phyloP scores from a whole-genome alignment of 2,329 filamentous ascomycete genomes.

The Zasmidium angulare region DNA sequence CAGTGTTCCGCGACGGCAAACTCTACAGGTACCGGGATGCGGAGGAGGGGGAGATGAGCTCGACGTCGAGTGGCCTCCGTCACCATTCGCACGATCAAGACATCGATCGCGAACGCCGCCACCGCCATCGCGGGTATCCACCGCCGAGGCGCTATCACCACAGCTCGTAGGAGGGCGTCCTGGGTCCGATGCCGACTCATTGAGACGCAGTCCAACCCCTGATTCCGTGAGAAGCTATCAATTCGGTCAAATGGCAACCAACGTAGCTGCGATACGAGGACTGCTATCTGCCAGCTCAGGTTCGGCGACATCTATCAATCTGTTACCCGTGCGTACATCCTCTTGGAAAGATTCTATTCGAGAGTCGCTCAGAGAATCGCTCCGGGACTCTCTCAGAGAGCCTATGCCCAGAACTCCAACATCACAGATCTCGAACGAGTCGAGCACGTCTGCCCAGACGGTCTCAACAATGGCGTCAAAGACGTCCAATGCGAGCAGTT shows the following conservation, averaged over 20 bases:
- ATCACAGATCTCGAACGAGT: not conserved
- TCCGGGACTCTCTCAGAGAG: too few relatives aligned
- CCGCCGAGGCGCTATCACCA: constrained; percentile 33
- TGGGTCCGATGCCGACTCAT: constrained; percentile 34
- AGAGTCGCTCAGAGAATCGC: not conserved
- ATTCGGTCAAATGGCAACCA: constrained; percentile 11
- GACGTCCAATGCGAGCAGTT: constrained; percentile 29
- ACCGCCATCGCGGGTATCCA: constrained; percentile 30
- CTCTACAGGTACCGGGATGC: constrained; percentile 24
- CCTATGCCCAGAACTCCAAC: not conserved
- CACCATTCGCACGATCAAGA: constrained; percentile 26
- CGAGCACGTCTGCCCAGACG: not conserved
- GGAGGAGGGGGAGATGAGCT: constrained; percentile 24
- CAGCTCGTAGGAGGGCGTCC: constrained; percentile 35
- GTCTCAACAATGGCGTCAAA: constrained; percentile 13
- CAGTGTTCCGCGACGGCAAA: constrained; percentile 20
- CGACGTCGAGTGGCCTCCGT: constrained; percentile 12
- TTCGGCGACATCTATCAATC: constrained; percentile 2
- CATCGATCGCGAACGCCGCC: constrained; percentile 29
- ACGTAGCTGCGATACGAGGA: constrained; percentile 14
- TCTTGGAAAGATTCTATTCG: not conserved
- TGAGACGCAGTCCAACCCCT: constrained; percentile 9
- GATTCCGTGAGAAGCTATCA: constrained; percentile 19
- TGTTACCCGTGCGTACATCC: not conserved
- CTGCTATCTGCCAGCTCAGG: constrained; percentile 9